Evolutionary conservation across 371 early-diverging fungal species (phyloP).

Genomic region (Batkoa obscura): DNA sequence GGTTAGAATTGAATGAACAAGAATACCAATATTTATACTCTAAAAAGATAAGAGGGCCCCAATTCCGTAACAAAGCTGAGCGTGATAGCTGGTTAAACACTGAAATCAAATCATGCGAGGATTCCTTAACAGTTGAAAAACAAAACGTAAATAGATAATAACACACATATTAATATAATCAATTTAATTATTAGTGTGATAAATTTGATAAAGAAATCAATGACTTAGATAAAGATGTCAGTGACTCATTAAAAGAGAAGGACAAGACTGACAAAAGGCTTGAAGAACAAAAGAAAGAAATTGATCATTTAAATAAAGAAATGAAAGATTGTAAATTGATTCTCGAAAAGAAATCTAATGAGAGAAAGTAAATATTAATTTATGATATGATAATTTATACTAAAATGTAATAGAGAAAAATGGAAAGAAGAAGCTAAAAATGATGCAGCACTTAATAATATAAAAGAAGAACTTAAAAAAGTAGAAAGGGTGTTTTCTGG

Average conservation of each 20-base stretch:
- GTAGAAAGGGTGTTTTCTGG: conserved; percentile 49
- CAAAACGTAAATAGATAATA: background rate
- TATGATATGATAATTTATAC: background rate
- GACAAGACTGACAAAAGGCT: conserved; percentile 18
- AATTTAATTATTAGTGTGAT: background rate
- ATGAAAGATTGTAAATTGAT: conserved; percentile 17
- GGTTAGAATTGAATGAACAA: conserved; percentile 15
- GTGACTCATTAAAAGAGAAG: conserved; percentile 5
- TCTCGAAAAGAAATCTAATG: conserved; percentile 44
- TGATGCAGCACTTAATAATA: conserved; percentile 39
- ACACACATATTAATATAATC: background rate
- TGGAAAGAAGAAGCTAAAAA: conserved; percentile 84
- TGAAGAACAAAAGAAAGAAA: conserved; percentile 13
- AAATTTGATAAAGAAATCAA: conserved; percentile 14
- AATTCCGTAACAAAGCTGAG: conserved; percentile 42
- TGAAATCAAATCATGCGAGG: conserved; percentile 41
- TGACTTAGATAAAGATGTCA: conserved; percentile 12
- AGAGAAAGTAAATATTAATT: conserved; percentile 32
- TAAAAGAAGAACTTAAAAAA: conserved; percentile 51
- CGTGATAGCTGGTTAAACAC: conserved; percentile 53
- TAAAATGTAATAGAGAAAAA: conserved; percentile 17
- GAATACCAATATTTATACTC: conserved; percentile 41
- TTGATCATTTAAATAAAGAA: conserved; percentile 15
- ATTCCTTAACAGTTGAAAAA: conserved; percentile 14
- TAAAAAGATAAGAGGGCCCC: conserved; percentile 64